Evolutionary conservation across 2,329 filamentous ascomycete genomes (phyloP), one percentile per base, ranked within the genome.

Genomic region (Cryphonectria radicalis): DNA sequence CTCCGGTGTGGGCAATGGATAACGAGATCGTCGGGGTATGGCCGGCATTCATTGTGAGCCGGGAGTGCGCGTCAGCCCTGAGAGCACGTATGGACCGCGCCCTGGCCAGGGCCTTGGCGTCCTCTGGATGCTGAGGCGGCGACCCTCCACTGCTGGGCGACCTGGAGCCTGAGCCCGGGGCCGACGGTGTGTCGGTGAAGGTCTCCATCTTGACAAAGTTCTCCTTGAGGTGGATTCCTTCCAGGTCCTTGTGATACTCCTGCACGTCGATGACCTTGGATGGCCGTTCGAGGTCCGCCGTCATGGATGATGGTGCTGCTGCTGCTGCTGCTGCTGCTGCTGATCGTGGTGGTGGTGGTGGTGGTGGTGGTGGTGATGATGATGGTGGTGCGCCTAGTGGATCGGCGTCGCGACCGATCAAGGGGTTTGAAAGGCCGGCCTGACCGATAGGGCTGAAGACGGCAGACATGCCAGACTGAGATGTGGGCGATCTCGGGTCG

Each of bases 21-120:
- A 89, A 80, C 0, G 87, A 89, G 76, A 90, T 88, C 66, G 84
- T 90, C 8, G 89, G 89, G 1, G 89, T 90, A 77, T 90, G 89
- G 0, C 89, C 89, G 28, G 89, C 89, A 77, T 90, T 86, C 84
- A 91, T 87, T 0, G 84, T 89, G 57, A 90, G 83, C 62, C 89
- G 83, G 65, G 81, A 82, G 60, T 82, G 81, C 75, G 86, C 87
- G 7, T 84, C 81, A 10, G 84, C 85, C 35, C 81, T 81, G 50
- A 88, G 79, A 5, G 82, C 68, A 1, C 50, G 62, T 13, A 64
- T 63, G 28, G 63, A 64, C 35, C 69, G 62, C 40, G 70, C 63
- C 28, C 72, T 66, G 35, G 72, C 72, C 50, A 63, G 28, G 13
- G 70, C 63, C 43, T 46, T 67, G 4, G 43, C 43, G 55, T 67